Evolutionary conservation across 257 asterid species (phyloP), one percentile per base, ranked within the genome.

Genomic region (Salvia hispanica): DNA sequence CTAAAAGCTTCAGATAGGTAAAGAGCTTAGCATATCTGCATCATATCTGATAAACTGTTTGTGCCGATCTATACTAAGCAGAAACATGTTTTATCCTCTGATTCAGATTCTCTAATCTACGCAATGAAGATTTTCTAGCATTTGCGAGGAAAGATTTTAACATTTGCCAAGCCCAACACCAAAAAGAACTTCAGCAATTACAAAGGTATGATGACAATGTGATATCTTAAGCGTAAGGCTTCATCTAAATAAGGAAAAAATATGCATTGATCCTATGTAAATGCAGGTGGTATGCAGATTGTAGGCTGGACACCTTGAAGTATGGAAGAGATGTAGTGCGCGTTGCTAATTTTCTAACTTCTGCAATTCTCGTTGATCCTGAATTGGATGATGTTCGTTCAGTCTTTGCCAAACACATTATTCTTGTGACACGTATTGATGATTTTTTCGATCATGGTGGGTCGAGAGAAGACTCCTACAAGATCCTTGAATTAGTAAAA

Each of bases 391-490:
- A 76, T 2, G 81, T 79, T 47, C 86, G 91, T 58, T 18, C 67
- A 31, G 56, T 70, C 4, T 72, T 14, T 51, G 81, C 83, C 46
- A 62, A 82, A 54, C 54, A 31, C 28, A 15, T 16, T 16, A 64
- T 71, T 28, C 80, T 85, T 7, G 47, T 76, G 2, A 72, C 80
- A 31, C 18, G 73, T 0, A 43, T 80, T 1, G 86, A 85, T 74
- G 91, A 82, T 64, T 68, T 85, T 10, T 79, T 82, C 2, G 91
- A 85, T 67, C 64, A 31, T 36, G 62, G 60, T 48, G 86, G 74
- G 25, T 66, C 84, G 0, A 74, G 59, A 72, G 81, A 72, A 37
- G 88, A 85, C 12, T 72, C 80, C 18, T 48, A 64, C 44, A 42
- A 58, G 69, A 44, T 74, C 59, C 71, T 80, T 3, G 74, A 69